Evolutionary conservation across 1,284 basidiomycete genomes (phyloP), one percentile per base, ranked within the genome.

Genomic region (Ganoderma meredithae): DNA sequence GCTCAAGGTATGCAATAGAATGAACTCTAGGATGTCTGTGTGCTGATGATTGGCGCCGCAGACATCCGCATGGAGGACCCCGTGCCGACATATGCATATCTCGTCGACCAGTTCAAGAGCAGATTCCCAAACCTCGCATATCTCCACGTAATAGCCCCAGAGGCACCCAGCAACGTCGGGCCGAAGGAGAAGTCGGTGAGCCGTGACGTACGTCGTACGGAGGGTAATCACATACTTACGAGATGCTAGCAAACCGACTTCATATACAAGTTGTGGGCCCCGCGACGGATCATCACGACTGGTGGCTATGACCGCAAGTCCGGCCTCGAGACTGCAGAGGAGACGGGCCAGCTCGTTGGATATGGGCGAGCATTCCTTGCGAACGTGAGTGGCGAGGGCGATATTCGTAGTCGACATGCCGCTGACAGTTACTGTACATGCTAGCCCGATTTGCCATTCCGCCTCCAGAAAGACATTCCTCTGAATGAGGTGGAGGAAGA

Each of bases 331-430:
- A 31, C 43, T 5, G 76, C 77, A 10, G 79, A 79, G 74, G 65
- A 77, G 76, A 68, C 73, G 73, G 75, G 79, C 69, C 72, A 83
- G 71, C 31, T 85, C 15, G 74, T 87, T 56, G 83, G 81, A 0
- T 83, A 86, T 69, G 87, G 84, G 4, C 76, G 85, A 7, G 76
- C 73, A 64, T 88, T 83, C 72, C 83, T 86, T 64, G 76, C 81
- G 0, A 83, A 84, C 66, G 79, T 83, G 39, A 53, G 64, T 44
- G 9, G n/a, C n/a, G 9, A 19, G 10, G 19, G 7, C n/a, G 27
- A 19, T 58, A 22, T n/a, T 5, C 12, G 25, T 17, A 19, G 55
- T 9, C 17, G 33, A 12, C 17, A 19, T 39, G 55, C 64, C 4
- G 52, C 52, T 55, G 52, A 55, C 52, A 1, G 13, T 8, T 0